Evolutionary conservation across 1,139 yeast species (phyloP), one percentile per base, ranked within the genome.

Genomic region (Blastobotrys capitulatus): DNA sequence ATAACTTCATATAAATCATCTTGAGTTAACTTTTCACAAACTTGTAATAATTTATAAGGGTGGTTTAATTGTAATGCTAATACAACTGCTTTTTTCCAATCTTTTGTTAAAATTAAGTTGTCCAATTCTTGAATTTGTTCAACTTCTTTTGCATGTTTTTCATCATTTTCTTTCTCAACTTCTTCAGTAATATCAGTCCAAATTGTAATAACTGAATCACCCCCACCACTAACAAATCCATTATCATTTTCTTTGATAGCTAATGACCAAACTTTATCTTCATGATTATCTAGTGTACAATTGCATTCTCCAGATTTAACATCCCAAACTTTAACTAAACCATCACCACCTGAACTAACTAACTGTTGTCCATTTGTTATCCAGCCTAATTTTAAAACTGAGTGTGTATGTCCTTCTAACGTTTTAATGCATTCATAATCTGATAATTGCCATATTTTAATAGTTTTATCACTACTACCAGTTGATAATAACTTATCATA

Each of bases 201-300:
- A 42, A 86, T 74, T 44, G 87, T 86, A 55, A 92, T 77, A 43
- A 87, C 84, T 48, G 97, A 96, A 67, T 92, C 97, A 1, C 96
- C 97, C 66, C 94, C 97, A 1, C 96, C 97, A 50, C 89, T 80
- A 1, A 87, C 78, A 52, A 92, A 76, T 48, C 76, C 75, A 13
- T 76, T 76, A 25, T 95, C 96, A 57, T 52, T 49, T 16, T 50
- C 50, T 54, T 78, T 74, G 1, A 77, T 73, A 47, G 82, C 82
- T 51, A 92, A 68, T 0, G 97, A 86, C 99, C 98, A 94, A 46
- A 92, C 89, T 69, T 96, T 80, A 67, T 90, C 95, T 54, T 83
- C 88, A 65, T 92, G 99, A 58, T 86, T 86, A 67, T 90, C 97
- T 50, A 89, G 73, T 0, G 97, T 90, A 54, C 83, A 80, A 29